Conservation (phyloP, 208 protist species). For the Tritrichomonas musculus region DNA sequence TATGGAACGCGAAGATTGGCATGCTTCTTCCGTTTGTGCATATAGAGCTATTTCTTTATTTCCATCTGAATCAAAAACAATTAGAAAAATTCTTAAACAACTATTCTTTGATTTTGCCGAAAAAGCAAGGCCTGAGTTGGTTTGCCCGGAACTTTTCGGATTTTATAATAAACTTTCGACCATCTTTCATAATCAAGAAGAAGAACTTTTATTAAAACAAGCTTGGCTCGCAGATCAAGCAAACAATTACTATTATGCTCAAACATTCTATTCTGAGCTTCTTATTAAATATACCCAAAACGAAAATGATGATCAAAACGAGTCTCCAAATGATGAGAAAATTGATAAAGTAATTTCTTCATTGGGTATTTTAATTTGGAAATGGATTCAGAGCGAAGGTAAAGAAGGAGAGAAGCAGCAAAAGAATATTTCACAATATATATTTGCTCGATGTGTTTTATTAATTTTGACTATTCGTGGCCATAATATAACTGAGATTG, state of each 20-base stretch:
- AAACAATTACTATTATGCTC: background rate
- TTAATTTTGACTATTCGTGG: background rate
- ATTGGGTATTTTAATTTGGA: background rate
- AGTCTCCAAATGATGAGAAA: no score
- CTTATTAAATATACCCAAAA: background rate
- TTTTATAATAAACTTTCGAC: background rate
- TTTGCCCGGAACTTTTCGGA: background rate
- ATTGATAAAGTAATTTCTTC: background rate
- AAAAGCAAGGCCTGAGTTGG: background rate
- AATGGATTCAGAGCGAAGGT: background rate
- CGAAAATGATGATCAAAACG: background rate
- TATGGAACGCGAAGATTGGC: background rate
- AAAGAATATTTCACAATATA: background rate
- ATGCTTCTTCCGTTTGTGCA: background rate
- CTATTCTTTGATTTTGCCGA: background rate
- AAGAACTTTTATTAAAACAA: background rate
- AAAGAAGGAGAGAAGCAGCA: background rate
- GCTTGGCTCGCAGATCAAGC: background rate
- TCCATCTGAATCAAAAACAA: background rate
- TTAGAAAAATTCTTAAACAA: background rate
- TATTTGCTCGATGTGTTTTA: background rate
- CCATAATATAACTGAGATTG: background rate
- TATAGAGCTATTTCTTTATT: background rate
- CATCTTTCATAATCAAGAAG: background rate
- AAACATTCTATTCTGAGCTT: background rate